Conservation (phyloP, 805 yeast species). For the Kregervanrija delftensis region DNA sequence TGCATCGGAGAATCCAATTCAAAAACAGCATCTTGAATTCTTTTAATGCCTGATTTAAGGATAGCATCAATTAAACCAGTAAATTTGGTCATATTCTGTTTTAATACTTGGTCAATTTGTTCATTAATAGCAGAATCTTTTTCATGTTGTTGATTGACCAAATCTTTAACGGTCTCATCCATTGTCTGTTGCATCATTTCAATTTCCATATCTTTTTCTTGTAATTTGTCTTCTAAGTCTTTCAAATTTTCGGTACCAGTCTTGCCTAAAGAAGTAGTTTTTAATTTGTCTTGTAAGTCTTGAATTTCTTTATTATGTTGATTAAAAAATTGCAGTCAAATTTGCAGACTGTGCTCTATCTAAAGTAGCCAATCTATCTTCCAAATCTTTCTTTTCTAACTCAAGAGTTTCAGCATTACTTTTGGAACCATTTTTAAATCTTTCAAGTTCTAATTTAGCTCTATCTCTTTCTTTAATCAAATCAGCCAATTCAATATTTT, state of each 20-base stretch:
- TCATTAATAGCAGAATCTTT: slow-evolving; percentile 49
- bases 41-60: slow-evolving; percentile 57
- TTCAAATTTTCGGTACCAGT: slow-evolving; percentile 14
- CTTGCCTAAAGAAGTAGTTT: slow-evolving; percentile 22
- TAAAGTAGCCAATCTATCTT: slow-evolving; percentile 48
- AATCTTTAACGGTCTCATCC: slow-evolving; percentile 60
- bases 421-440: slow-evolving; percentile 56
- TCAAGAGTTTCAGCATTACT: slow-evolving; percentile 60
- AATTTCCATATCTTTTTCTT: slow-evolving; percentile 69
- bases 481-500: slow-evolving; percentile 83
- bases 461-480: slow-evolving; percentile 85
- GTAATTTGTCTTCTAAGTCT: slow-evolving; percentile 39
- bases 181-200: slow-evolving; percentile 74
- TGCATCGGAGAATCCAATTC: slow-evolving; percentile 75
- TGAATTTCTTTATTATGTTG: slow-evolving; percentile 61
- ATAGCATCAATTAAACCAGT: slow-evolving; percentile 60
- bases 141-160: slow-evolving; percentile 43
- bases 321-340: slow-evolving; percentile 47
- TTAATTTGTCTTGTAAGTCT: slow-evolving; percentile 35
- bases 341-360: slow-evolving; percentile 62
- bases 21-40: slow-evolving; percentile 65
- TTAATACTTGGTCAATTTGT: slow-evolving; percentile 47
- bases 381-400: slow-evolving; percentile 55
- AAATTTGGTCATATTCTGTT: slow-evolving; percentile 43
- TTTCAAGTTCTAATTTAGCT: slow-evolving; percentile 75